These are phyloP conservation scores for Arthroderma sp. DNA, from an alignment of 2,329 filamentous ascomycete genomes.

Conservation along the genomic window DNA sequence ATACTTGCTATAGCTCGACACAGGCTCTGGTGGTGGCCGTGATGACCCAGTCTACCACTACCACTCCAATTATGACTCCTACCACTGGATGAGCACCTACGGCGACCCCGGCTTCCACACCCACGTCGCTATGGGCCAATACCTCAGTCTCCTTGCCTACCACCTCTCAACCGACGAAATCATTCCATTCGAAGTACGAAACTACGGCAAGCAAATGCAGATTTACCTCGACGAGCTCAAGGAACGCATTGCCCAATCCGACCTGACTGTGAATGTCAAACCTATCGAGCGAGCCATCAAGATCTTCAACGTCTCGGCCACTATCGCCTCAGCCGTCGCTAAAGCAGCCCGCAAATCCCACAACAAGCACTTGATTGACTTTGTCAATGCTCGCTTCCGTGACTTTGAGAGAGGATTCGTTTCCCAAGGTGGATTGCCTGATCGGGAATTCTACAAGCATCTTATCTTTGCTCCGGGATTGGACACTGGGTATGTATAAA, in stretches of 20 bases:
- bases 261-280: conserved; percentile 6
- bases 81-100: conserved; percentile 40
- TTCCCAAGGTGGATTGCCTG: conserved; percentile 32
- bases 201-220: conserved; percentile 25
- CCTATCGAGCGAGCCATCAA: conserved; percentile 23
- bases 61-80: conserved; percentile 36
- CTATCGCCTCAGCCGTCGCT: conserved; percentile 12
- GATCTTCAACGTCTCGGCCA: conserved; percentile 17
- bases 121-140: conserved; percentile 38
- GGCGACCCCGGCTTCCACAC: conserved; percentile 39
- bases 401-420: conserved; percentile 36
- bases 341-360: conserved; percentile 3
- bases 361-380: conserved; percentile 9
- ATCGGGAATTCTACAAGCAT: conserved; percentile 34
- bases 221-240: conserved; percentile 24
- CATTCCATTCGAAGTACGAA: conserved; percentile 26
- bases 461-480: conserved; percentile 35
- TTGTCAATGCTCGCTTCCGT: conserved; percentile 33
- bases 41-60: conserved; percentile 35
- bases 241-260: conserved; percentile 14
- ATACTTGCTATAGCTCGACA: conserved; percentile 20
- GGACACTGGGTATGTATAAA: conserved; percentile 17
- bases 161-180: conserved; percentile 27
- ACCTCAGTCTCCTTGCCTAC: conserved; percentile 30
- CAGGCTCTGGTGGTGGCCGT: conserved; percentile 26